phyloP scores from a whole-genome alignment of 2,329 filamentous ascomycete species.

The Colletotrichum lini region DNA sequence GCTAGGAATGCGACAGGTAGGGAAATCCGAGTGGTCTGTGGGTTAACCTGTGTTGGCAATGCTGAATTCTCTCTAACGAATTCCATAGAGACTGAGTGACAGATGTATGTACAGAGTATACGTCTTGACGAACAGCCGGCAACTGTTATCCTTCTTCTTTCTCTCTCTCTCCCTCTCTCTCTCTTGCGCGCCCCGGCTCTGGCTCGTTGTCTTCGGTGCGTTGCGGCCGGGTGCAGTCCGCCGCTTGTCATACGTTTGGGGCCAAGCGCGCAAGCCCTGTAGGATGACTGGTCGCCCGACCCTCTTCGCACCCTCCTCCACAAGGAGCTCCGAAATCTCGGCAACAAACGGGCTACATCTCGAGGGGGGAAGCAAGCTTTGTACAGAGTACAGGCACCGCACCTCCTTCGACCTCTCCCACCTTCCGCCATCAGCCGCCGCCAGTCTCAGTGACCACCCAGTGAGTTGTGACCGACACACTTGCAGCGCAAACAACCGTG shows the following conservation, averaged over 20 bases:
- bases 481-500: slow-evolving; percentile 32
- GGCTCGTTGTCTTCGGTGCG: not conserved
- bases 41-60: slow-evolving; percentile 6
- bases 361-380: not conserved
- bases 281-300: slow-evolving; percentile 33
- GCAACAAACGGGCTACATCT: slow-evolving; percentile 35
- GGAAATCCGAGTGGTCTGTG: slow-evolving; percentile 15
- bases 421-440: slow-evolving; percentile 20
- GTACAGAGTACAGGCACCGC: slow-evolving; percentile 20
- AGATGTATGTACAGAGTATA: not conserved
- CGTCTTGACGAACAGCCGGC: not conserved
- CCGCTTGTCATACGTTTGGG: slow-evolving; percentile 34
- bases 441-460: slow-evolving; percentile 11
- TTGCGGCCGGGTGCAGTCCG: slow-evolving; percentile 12
- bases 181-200: not conserved
- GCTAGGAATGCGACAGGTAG: slow-evolving; percentile 29
- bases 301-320: slow-evolving; percentile 28
- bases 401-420: slow-evolving; percentile 9
- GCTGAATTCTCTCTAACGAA: slow-evolving; percentile 14
- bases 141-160: not conserved
- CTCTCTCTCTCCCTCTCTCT: not conserved
- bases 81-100: slow-evolving; percentile 13
- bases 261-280: slow-evolving; percentile 39
- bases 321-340: slow-evolving; percentile 40
- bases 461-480: slow-evolving; percentile 5